phyloP scores from a whole-genome alignment of 1,284 basidiomycete genomes.

The Flammula alnicola region DNA sequence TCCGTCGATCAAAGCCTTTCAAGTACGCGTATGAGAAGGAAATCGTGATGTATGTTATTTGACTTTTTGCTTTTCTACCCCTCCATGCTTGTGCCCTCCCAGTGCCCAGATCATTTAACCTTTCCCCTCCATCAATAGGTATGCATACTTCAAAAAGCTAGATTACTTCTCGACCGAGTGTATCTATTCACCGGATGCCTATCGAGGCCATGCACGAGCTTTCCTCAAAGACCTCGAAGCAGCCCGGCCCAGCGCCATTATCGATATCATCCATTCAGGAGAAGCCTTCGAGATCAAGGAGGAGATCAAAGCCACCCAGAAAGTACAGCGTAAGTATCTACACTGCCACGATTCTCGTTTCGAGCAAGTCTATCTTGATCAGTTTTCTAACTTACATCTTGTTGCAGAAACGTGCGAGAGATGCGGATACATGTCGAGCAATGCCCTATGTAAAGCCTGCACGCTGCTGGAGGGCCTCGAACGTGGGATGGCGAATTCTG shows the following conservation, averaged over 20 bases:
- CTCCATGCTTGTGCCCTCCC: too few species aligned
- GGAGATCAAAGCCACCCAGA: slow-evolving; percentile 77
- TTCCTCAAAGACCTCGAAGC: slow-evolving; percentile 97
- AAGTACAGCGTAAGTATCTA: slow-evolving; percentile 69
- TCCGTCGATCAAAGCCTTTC: slow-evolving; percentile 97
- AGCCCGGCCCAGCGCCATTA: slow-evolving; percentile 91
- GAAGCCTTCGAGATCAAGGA: slow-evolving; percentile 86
- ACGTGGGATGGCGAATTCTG: slow-evolving; percentile 71
- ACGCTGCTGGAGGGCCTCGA: too few species aligned
- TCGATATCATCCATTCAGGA: slow-evolving; percentile 97
- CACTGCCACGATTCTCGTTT: slow-evolving; percentile 7
- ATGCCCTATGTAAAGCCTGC: slow-evolving; percentile 92
- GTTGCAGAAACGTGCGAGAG: slow-evolving; percentile 90
- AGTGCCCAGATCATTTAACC: too few species aligned
- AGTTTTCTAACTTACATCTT: too few species aligned
- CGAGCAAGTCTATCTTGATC: too few species aligned
- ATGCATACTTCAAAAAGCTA: slow-evolving; percentile 97
- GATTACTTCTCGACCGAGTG: slow-evolving; percentile 99
- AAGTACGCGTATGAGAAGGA: slow-evolving; percentile 99
- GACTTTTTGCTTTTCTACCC: too few species aligned
- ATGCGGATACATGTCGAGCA: slow-evolving; percentile 94
- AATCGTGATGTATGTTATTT: slow-evolving; percentile 86
- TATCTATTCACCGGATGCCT: slow-evolving; percentile 98
- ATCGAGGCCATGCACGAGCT: slow-evolving; percentile 92
- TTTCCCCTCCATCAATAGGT: too few species aligned